Evolutionary conservation across 2,329 filamentous ascomycete species (phyloP).

Genomic region (Monosporascus sp.): DNA sequence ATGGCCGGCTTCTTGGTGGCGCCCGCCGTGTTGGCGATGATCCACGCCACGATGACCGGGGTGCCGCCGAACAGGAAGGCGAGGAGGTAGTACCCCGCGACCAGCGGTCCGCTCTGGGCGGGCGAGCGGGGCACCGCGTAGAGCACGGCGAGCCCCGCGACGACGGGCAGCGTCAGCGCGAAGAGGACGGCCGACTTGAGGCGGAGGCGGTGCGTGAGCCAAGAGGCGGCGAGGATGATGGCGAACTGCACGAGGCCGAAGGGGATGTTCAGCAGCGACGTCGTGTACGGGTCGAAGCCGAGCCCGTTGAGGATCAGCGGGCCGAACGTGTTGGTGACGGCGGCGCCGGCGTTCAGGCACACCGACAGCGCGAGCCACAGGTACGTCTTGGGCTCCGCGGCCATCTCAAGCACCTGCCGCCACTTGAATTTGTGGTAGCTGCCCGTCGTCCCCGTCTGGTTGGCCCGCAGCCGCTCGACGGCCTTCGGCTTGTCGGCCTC

Average conservation of each 20-base stretch:
- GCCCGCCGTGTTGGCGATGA: constrained; percentile 63
- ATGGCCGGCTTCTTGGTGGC: constrained; percentile 62
- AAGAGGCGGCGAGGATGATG: constrained; percentile 54
- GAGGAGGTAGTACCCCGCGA: constrained; percentile 60
- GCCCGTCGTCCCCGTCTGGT: constrained; percentile 60
- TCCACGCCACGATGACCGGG: constrained; percentile 63
- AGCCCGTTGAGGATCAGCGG: constrained; percentile 58
- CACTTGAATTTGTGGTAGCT: constrained; percentile 63
- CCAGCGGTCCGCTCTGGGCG: constrained; percentile 39
- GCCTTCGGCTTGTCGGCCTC: constrained; percentile 61
- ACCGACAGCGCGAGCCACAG: constrained; percentile 57
- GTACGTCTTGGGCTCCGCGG: constrained; percentile 47
- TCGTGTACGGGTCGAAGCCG: constrained; percentile 52
- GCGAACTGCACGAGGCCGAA: constrained; percentile 58
- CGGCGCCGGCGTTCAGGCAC: constrained; percentile 58
- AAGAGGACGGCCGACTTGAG: constrained; percentile 53
- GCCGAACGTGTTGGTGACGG: constrained; percentile 59
- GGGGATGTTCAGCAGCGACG: constrained; percentile 61
- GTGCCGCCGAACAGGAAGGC: constrained; percentile 63
- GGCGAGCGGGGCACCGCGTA: constrained; percentile 44
- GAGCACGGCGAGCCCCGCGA: constrained; percentile 54
- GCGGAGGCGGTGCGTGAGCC: constrained; percentile 48
- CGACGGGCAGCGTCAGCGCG: constrained; percentile 50
- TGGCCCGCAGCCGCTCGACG: constrained; percentile 63
- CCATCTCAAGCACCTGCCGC: constrained; percentile 51